Base-by-base conservation (phyloP, 2,329 filamentous ascomycete species). In the Pezicula carpinea region DNA sequence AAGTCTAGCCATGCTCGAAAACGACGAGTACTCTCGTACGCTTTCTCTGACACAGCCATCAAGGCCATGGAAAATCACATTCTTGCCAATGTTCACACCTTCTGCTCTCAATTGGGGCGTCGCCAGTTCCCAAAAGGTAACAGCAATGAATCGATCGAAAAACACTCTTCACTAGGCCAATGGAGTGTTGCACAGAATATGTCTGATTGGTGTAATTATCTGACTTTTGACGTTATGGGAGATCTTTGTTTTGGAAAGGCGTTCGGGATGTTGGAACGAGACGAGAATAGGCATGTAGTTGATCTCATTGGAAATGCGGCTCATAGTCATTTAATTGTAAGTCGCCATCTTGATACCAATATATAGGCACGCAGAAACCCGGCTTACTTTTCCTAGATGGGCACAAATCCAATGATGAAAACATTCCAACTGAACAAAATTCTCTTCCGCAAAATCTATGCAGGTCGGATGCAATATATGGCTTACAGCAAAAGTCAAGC, bases 1-100 rank as follows among this genome's bases (percentile, higher is more conserved):
- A 86, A 85, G 67, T 67, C 73, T 0, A 68, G 80, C 35, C 85
- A 89, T 62, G 83, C 83, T 23, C 80, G 84, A 44, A 88, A 89
- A 72, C 73, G 85, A 33, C 75, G 61, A 22, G 59, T 64, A 3
- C 69, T 89, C 31, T 82, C 80, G n/a, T 82, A 87, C 56, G 85
- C 82, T 26, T 89, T 89, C 63, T 60, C 58, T 3, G 61, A 63
- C 13, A 48, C 17, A 3, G 60, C 61, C 1, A 52, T 64, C 5
- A 63, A 62, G 43, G 50, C 44, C 8, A 63, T 63, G 58, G 61
- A 63, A 35, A 59, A 58, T 33, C 60, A 63, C 35, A 59, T 64
- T 13, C 29, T 63, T 4, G 54, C 13, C 0, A 59, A 62, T 38
- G 44, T 64, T 6, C 35, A 82, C n/a, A 77, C 77, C 17, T 84